These are phyloP conservation scores for Aschersonia sp. DNA, from an alignment of 2,329 filamentous ascomycete genomes.

Conservation along the genomic window DNA sequence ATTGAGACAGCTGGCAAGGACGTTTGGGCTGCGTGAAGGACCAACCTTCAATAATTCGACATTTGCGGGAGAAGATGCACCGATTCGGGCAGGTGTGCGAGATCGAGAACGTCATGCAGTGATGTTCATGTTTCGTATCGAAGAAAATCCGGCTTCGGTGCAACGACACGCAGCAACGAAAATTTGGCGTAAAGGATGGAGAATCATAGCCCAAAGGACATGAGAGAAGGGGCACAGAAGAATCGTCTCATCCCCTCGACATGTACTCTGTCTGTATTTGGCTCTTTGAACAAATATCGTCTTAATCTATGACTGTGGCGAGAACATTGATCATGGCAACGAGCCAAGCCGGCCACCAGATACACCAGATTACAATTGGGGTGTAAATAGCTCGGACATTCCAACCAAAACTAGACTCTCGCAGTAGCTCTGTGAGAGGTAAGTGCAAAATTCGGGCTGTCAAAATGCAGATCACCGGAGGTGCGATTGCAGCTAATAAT, in stretches of 20 bases:
- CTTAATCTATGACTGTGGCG: slow-evolving; percentile 13
- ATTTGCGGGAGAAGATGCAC: background rate
- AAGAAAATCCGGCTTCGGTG: too few species aligned
- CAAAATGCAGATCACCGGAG: slow-evolving; percentile 38
- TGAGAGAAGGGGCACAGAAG: too few species aligned
- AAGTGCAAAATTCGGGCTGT: slow-evolving; percentile 26
- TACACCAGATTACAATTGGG: slow-evolving; percentile 77
- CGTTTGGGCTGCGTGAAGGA: slow-evolving; percentile 70
- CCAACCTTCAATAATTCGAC: background rate
- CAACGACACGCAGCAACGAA: too few species aligned
- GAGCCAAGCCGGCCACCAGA: slow-evolving; percentile 92
- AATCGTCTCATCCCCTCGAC: too few species aligned
- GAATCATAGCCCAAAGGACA: too few species aligned
- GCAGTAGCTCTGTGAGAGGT: slow-evolving; percentile 43
- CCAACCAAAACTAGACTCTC: slow-evolving; percentile 73
- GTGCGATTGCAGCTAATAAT: slow-evolving; percentile 46
- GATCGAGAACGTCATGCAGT: too few species aligned
- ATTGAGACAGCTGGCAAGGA: slow-evolving; percentile 89
- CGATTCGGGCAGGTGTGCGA: too few species aligned
- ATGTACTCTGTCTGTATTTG: too few species aligned
- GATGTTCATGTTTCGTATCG: too few species aligned
- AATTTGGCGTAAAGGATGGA: too few species aligned
- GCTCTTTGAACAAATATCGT: too few species aligned
- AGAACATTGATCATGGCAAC: slow-evolving; percentile 43
- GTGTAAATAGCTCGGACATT: slow-evolving; percentile 82